These are phyloP conservation scores for Xylariaceae sp. DNA, from an alignment of 2,329 filamentous ascomycete species.

Conservation along the genomic window DNA sequence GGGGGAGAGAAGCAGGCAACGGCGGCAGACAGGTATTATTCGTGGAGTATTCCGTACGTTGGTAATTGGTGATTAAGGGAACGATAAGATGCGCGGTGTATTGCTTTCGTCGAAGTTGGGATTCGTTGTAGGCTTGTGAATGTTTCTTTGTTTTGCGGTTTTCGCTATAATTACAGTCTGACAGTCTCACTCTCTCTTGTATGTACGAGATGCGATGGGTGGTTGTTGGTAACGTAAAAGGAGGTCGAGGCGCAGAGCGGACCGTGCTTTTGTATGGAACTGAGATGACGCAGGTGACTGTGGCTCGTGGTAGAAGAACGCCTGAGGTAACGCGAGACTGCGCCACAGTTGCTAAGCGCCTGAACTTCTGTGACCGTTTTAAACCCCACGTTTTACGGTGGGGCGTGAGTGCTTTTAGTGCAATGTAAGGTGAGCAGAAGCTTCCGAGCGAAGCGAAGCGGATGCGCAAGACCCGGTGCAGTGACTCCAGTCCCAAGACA, in stretches of 20 bases:
- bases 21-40: too few species aligned
- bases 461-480: not conserved
- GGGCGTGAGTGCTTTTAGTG: not conserved
- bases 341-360: not conserved
- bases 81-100: not conserved
- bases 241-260: constrained; percentile 15
- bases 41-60: not conserved
- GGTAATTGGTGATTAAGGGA: not conserved
- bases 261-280: not conserved
- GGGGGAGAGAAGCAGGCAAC: too few species aligned
- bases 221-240: constrained; percentile 10
- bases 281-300: not conserved
- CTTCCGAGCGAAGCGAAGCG: not conserved
- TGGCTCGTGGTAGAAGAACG: not conserved
- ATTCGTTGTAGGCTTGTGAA: not conserved
- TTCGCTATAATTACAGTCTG: not conserved
- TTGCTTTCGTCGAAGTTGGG: not conserved
- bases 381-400: not conserved
- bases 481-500: not conserved
- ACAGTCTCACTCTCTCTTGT: too few species aligned
- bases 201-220: not conserved
- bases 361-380: not conserved
- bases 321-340: not conserved
- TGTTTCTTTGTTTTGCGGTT: not conserved
- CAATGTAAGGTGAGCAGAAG: not conserved